These are phyloP conservation scores for Trichoderma citrinoviride DNA, from an alignment of 2,329 filamentous ascomycete species.

Conservation along the genomic window DNA sequence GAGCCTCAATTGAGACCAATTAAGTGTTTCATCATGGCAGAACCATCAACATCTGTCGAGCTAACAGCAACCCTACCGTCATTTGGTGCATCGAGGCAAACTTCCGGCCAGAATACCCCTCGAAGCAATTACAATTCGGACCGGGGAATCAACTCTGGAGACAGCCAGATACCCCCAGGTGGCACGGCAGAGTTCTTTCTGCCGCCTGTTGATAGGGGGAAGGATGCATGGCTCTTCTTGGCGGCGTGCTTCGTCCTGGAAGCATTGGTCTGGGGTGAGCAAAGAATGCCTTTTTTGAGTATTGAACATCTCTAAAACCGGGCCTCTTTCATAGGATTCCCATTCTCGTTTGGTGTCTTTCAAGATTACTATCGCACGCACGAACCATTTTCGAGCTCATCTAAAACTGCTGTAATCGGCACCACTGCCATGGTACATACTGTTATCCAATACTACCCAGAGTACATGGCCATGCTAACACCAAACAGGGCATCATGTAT, in stretches of 20 bases:
- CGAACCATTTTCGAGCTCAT: constrained; percentile 50
- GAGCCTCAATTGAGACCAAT: too few relatives aligned
- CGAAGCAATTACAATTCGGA: constrained; percentile 10
- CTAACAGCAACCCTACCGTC: neutral
- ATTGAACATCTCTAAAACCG: neutral
- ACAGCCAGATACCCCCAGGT: neutral
- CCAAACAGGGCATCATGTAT: constrained; percentile 54
- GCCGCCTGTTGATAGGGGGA: constrained; percentile 35
- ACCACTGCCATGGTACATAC: constrained; percentile 51
- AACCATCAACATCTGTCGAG: neutral
- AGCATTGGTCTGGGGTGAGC: constrained; percentile 36
- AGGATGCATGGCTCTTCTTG: constrained; percentile 37
- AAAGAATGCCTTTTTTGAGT: neutral
- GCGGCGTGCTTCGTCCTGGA: constrained; percentile 35
- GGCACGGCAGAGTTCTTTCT: constrained; percentile 26
- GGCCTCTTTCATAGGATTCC: constrained; percentile 51
- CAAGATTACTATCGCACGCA: constrained; percentile 61
- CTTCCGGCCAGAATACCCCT: neutral
- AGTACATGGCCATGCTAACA: neutral
- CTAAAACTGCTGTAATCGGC: constrained; percentile 56
- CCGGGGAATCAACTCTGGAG: neutral
- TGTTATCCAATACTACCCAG: neutral
- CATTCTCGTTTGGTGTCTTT: constrained; percentile 64
- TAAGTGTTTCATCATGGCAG: neutral
- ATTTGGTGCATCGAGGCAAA: neutral